A percentile compares a stretch with the other conserved stretches of the same genome.
phyloP scores from a whole-genome alignment of 352 stramenopile species.

The Pythium apleroticum region DNA sequence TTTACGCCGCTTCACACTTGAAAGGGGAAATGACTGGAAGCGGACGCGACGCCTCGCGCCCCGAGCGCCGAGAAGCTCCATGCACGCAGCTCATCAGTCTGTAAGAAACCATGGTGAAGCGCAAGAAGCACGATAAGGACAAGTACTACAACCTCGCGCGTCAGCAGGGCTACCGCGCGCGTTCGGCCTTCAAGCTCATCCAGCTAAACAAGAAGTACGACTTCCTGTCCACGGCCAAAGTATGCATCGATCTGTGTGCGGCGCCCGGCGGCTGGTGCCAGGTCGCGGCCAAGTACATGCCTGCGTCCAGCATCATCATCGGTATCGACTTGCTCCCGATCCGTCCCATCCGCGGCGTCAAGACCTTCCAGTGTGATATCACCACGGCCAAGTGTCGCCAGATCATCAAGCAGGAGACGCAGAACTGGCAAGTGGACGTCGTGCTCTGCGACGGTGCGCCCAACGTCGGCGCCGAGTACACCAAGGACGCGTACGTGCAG shows the following conservation, averaged over 20 bases:
- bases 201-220: constrained; percentile 99
- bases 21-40: constrained; percentile 32
- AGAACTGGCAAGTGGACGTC: constrained; percentile 94
- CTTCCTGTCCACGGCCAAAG: constrained; percentile 94
- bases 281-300: constrained; percentile 90
- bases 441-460: constrained; percentile 99
- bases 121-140: constrained; percentile 99
- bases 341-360: constrained; percentile 95
- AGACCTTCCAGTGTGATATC: constrained; percentile 97
- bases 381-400: constrained; percentile 89
- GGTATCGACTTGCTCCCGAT: constrained; percentile 99
- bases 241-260: constrained; percentile 99
- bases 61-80: not conserved
- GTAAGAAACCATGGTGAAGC: constrained; percentile 82
- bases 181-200: constrained; percentile 99
- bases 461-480: constrained; percentile 98
- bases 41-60: constrained; percentile 5
- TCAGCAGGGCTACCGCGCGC: constrained; percentile 98
- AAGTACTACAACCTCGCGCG: constrained; percentile 99
- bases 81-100: constrained; percentile 16
- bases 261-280: constrained; percentile 99
- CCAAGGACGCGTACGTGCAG: constrained; percentile 99
- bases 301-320: constrained; percentile 95
- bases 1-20: constrained; percentile 15
- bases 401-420: constrained; percentile 92